These are phyloP conservation scores for Coemansia sp. DNA, from an alignment of 192 early-diverging fungal genomes.

Conservation along the genomic window DNA sequence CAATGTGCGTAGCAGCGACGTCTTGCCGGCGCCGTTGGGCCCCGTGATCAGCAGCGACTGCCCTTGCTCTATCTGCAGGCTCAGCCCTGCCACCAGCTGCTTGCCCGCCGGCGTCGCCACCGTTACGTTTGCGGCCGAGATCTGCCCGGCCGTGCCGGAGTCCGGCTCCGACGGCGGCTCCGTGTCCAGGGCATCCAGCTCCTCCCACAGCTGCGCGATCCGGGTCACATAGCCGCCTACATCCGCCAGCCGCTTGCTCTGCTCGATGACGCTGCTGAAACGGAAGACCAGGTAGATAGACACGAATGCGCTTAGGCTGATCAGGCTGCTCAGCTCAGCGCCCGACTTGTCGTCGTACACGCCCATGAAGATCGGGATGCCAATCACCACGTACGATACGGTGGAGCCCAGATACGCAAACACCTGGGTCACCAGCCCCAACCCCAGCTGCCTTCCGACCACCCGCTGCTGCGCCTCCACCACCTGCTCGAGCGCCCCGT, in stretches of 20 bases:
- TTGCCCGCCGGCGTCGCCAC: conserved; percentile 28
- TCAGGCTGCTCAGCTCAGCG: conserved; percentile 70
- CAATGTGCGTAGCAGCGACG: conserved; percentile 72
- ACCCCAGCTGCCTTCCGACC: conserved; percentile 49
- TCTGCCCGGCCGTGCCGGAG: neutral
- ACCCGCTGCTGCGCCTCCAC: conserved; percentile 58
- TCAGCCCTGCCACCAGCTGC: conserved; percentile 46
- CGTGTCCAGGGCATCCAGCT: conserved; percentile 43
- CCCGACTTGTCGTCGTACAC: conserved; percentile 67
- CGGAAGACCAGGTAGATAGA: conserved; percentile 81
- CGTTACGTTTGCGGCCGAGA: conserved; percentile 15
- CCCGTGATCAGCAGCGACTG: conserved; percentile 66
- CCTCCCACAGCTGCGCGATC: conserved; percentile 77
- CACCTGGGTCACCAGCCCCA: conserved; percentile 56
- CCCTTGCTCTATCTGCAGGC: conserved; percentile 53
- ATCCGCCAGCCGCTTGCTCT: conserved; percentile 67
- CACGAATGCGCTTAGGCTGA: conserved; percentile 79
- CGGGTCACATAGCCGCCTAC: conserved; percentile 81
- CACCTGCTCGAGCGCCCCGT: conserved; percentile 56
- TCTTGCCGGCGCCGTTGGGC: conserved; percentile 84
- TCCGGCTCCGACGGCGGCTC: neutral
- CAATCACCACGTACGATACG: conserved; percentile 76
- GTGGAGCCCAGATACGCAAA: conserved; percentile 78
- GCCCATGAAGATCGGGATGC: conserved; percentile 80
- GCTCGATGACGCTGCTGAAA: conserved; percentile 70